These are phyloP conservation scores for Rhizophagus prolifer DNA, from an alignment of 192 early-diverging fungal species.

Conservation along the genomic window DNA sequence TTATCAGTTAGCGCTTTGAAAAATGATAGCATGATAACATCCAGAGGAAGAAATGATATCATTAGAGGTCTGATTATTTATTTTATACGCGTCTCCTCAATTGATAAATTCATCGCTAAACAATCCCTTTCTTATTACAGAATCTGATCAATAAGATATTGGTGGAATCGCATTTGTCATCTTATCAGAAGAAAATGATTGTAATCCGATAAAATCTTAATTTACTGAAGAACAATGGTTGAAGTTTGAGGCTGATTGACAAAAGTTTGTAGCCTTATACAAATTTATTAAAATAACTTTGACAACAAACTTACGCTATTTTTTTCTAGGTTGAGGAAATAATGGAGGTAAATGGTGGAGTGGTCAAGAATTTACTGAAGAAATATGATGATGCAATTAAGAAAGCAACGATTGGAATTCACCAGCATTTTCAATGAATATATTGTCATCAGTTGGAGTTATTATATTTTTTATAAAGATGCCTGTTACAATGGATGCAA, in stretches of 20 bases:
- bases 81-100: slow-evolving; percentile 8
- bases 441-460: slow-evolving; percentile 8
- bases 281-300: slow-evolving; percentile 14
- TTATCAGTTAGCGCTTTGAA: background rate
- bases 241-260: slow-evolving; percentile 9
- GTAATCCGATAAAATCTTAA: background rate
- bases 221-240: slow-evolving; percentile 15
- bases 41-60: background rate
- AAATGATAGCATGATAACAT: background rate
- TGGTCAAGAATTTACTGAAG: slow-evolving; percentile 6
- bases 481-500: background rate
- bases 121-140: background rate
- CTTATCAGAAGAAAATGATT: slow-evolving; percentile 1
- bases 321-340: background rate
- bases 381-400: slow-evolving; percentile 21
- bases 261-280: slow-evolving; percentile 5
- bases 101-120: background rate
- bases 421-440: background rate
- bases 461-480: slow-evolving; percentile 14
- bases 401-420: background rate
- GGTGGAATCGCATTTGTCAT: background rate
- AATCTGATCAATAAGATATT: background rate
- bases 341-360: background rate
- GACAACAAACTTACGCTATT: background rate
- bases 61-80: slow-evolving; percentile 5